Percentiles rank a stretch among this genome's conserved stretches.
phyloP scores from a whole-genome alignment of 805 yeast species.

The Pichia cabralensis region DNA sequence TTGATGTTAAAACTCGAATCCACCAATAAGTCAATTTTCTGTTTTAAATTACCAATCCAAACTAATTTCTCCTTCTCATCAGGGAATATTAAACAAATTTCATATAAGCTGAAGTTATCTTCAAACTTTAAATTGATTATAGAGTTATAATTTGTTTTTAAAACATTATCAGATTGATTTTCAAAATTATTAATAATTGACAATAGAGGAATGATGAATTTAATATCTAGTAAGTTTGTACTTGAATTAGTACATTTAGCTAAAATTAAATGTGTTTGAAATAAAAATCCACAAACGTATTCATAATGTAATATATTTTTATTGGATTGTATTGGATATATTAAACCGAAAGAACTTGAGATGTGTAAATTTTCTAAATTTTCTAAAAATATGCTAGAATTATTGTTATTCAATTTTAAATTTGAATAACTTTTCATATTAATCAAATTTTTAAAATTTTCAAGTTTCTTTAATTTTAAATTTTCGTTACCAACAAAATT shows the following conservation, averaged over 20 bases:
- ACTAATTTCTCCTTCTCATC: constrained; percentile 25
- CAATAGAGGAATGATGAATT: constrained; percentile 40
- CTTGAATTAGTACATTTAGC: constrained; percentile 19
- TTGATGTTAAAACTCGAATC: constrained; percentile 14
- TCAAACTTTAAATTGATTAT: constrained; percentile 40
- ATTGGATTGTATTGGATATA: constrained; percentile 28
- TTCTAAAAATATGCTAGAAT: constrained; percentile 26
- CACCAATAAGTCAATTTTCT: constrained; percentile 7
- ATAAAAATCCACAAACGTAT: constrained; percentile 31
- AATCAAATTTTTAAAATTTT: constrained; percentile 12
- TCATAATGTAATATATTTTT: constrained; percentile 6
- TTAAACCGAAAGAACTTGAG: constrained; percentile 32
- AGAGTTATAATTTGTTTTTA: constrained; percentile 23
- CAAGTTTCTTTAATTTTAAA: constrained; percentile 12
- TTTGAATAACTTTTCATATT: constrained; percentile 7
- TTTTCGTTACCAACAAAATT: constrained; percentile 14
- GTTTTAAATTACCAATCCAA: constrained; percentile 31
- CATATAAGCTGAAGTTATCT: constrained; percentile 31
- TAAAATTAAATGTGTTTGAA: constrained; percentile 42
- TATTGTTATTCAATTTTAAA: constrained; percentile 7
- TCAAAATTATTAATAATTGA: constrained; percentile 14
- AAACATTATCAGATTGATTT: constrained; percentile 1
- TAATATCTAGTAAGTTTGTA: constrained; percentile 23
- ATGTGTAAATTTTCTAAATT: constrained; percentile 38
- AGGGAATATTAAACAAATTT: constrained; percentile 30